These are phyloP conservation scores for Gracilaria gracilis DNA, from an alignment of 23 red algal genomes.

Conservation along the genomic window DNA sequence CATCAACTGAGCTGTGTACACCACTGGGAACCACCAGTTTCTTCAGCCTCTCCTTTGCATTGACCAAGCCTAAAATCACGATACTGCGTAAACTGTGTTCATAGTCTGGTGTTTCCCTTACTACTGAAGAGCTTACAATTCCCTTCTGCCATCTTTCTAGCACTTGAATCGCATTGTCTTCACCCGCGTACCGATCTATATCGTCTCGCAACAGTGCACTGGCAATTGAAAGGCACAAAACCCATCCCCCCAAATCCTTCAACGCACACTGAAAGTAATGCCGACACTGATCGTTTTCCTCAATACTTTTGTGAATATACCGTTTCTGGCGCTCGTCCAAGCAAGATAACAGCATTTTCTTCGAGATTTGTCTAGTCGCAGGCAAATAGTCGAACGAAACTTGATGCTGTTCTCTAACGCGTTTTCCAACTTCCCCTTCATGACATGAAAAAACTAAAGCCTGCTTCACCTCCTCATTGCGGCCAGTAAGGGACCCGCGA, in stretches of 20 bases:
- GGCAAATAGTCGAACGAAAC: neutral
- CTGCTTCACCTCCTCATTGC: neutral
- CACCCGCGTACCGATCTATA: neutral
- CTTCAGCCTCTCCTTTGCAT: neutral
- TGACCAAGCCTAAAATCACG: neutral
- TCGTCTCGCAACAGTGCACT: neutral
- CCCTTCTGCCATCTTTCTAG: neutral
- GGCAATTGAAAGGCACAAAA: neutral
- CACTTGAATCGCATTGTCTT: neutral
- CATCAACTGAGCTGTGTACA: neutral
- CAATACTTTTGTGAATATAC: neutral
- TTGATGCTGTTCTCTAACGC: neutral
- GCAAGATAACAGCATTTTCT: neutral
- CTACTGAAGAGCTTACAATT: neutral
- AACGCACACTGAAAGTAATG: neutral
- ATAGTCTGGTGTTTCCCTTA: neutral
- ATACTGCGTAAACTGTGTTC: neutral
- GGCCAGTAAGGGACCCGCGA: neutral
- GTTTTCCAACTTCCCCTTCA: neutral
- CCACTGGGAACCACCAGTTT: neutral
- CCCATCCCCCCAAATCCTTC: conserved; percentile 5
- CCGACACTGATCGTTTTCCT: neutral
- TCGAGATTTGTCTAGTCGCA: neutral
- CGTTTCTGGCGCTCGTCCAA: neutral
- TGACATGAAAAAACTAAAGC: neutral